These are phyloP conservation scores for Aureobasidium musti DNA, from an alignment of 2,329 filamentous ascomycete species.

Conservation along the genomic window DNA sequence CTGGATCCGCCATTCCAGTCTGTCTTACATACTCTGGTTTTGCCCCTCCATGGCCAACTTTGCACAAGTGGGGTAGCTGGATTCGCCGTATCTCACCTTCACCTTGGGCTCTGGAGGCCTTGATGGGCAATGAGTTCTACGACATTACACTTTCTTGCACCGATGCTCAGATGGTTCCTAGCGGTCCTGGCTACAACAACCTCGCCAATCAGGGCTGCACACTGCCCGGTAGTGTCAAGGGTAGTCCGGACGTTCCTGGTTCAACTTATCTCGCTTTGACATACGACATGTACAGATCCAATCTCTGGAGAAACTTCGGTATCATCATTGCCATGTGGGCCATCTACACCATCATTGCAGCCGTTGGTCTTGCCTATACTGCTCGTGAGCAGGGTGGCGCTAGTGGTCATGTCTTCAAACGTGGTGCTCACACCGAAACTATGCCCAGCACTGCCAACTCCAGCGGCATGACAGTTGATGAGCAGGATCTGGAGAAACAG, in stretches of 20 bases:
- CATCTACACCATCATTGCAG: constrained; percentile 36
- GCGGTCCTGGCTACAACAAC: constrained; percentile 40
- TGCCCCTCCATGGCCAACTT: constrained; percentile 56
- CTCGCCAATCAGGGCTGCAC: constrained; percentile 60
- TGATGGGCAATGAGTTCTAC: constrained; percentile 72
- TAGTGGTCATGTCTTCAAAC: constrained; percentile 29
- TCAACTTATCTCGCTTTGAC: constrained; percentile 56
- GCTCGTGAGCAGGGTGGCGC: constrained; percentile 27
- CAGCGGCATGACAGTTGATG: background rate
- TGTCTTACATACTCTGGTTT: constrained; percentile 64
- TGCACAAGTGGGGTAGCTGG: constrained; percentile 69
- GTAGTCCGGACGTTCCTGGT: constrained; percentile 56
- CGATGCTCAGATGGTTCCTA: constrained; percentile 51
- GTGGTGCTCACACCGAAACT: constrained; percentile 6
- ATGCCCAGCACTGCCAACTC: constrained; percentile 3
- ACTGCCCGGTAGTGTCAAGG: constrained; percentile 58
- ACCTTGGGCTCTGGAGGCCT: constrained; percentile 67
- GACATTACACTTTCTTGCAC: constrained; percentile 57
- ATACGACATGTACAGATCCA: constrained; percentile 59
- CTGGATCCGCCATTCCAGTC: constrained; percentile 29
- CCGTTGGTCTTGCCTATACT: constrained; percentile 23
- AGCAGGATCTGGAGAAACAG: constrained; percentile 26
- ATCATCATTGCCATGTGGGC: constrained; percentile 54
- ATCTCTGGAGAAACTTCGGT: constrained; percentile 63
- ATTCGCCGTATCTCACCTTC: constrained; percentile 56